Conservation (phyloP, 495 filamentous ascomycete genomes). For the Daldinia grandis region DNA sequence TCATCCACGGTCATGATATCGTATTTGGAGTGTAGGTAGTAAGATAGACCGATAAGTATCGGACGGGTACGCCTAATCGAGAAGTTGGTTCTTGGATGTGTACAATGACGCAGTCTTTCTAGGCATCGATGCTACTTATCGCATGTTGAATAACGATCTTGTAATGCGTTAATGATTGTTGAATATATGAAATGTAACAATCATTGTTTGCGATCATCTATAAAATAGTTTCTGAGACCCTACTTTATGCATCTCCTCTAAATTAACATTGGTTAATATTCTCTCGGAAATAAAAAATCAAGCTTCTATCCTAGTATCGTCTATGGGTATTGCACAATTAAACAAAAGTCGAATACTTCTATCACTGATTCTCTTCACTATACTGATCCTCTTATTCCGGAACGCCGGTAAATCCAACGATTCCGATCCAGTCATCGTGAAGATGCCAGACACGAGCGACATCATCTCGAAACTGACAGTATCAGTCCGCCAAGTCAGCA, state of each 20-base stretch:
- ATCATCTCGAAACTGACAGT: slow-evolving; percentile 44
- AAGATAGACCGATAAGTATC: slow-evolving; percentile 1
- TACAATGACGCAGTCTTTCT: slow-evolving; percentile 17
- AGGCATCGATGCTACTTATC: slow-evolving; percentile 10
- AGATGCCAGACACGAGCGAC: slow-evolving; percentile 23
- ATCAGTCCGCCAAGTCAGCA: slow-evolving; percentile 41
- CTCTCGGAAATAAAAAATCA: neutral
- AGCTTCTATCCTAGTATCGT: neutral
- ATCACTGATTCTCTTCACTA: slow-evolving; percentile 1
- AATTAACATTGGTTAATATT: neutral
- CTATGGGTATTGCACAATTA: slow-evolving; percentile 13
- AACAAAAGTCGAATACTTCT: slow-evolving; percentile 8
- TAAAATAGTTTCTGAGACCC: neutral
- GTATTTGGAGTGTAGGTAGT: slow-evolving; percentile 4
- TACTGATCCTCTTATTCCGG: slow-evolving; percentile 7
- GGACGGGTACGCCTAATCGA: slow-evolving; percentile 16
- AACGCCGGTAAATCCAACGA: slow-evolving; percentile 27
- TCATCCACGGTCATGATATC: slow-evolving; percentile 20
- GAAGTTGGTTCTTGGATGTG: slow-evolving; percentile 23
- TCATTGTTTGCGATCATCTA: no score
- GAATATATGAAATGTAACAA: neutral
- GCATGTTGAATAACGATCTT: slow-evolving; percentile 13
- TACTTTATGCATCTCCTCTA: neutral
- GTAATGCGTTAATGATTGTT: neutral
- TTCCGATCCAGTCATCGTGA: slow-evolving; percentile 23